Evolutionary conservation across 1,139 yeast genomes (phyloP), one percentile per base, ranked within the genome.

Genomic region (Candida labiduridarum): DNA sequence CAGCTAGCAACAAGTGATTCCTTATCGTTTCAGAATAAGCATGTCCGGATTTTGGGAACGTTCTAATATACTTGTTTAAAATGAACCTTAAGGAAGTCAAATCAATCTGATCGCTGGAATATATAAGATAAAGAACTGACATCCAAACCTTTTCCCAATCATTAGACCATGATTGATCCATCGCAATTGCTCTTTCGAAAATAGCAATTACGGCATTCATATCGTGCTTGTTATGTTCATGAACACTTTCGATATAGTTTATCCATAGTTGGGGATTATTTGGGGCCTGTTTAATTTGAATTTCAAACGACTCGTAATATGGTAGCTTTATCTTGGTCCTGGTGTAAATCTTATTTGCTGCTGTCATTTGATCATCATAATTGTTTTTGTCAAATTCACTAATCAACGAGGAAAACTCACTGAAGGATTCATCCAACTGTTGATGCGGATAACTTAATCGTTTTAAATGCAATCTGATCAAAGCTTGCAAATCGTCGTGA

Each of bases 391-490:
- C 54, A 48, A 65, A 50, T 8, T 55, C 48, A 1, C 83, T 70
- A 1, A 82, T 69, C 49, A 80, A 78, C 0, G 69, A 49, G 0
- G 86, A 82, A 45, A 68, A 72, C 8, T 67, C 68, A 14, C 70
- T 61, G 54, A 73, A 80, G 0, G 83, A 76, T 0, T 72, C 71
- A 1, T 72, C 74, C 4, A 83, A 51, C 5, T 63, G 56, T 2
- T 57, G 54, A 58, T 80, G 85, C 0, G 85, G 85, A 38, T 64
- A 59, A 9, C 64, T 54, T 3, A 83, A 62, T 29, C 83, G 60
- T 38, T 68, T 62, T 31, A 67, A 52, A 52, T 74, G 72, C 16
- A 74, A 50, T 4, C 61, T 60, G 45, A 62, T 56, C 16, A 66
- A 51, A 25, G 51, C 51, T 14, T 64, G 62, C 39, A 68, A 55